Evolutionary conservation across 2,329 filamentous ascomycete species (phyloP).

Genomic region (Xylariaceae sp.): DNA sequence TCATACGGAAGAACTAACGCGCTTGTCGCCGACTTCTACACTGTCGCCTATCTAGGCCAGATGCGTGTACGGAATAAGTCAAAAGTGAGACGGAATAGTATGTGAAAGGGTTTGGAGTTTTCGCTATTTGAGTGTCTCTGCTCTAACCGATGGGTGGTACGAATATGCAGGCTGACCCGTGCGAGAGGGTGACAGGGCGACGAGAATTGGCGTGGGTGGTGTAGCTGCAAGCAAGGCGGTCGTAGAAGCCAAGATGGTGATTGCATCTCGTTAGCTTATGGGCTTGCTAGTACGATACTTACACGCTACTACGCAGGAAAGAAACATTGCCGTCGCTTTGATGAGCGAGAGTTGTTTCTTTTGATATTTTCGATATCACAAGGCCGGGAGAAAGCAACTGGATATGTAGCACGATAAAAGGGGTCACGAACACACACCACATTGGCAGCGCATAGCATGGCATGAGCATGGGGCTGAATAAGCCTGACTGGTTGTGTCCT

Average conservation of each 20-base stretch:
- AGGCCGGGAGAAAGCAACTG: neutral
- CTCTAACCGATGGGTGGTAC: neutral
- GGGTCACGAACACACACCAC: neutral
- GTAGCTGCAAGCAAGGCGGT: neutral
- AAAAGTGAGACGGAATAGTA: no score
- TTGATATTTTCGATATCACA: neutral
- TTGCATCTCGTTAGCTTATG: neutral
- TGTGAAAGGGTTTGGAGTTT: no score
- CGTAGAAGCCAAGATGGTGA: neutral
- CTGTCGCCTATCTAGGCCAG: neutral
- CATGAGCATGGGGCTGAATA: neutral
- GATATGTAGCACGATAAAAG: neutral
- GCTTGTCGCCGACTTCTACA: no score
- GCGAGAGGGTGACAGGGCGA: neutral
- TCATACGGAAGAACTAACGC: no score
- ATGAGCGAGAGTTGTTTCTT: neutral
- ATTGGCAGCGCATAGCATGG: neutral
- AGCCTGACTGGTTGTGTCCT: neutral
- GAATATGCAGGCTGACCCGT: neutral
- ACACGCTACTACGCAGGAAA: neutral
- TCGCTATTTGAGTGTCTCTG: neutral
- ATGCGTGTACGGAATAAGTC: neutral
- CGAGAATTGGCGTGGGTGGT: neutral
- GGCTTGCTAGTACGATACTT: neutral
- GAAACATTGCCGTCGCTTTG: neutral